phyloP scores from a whole-genome alignment of 805 yeast species.

The Metschnikowia gelsemii region DNA sequence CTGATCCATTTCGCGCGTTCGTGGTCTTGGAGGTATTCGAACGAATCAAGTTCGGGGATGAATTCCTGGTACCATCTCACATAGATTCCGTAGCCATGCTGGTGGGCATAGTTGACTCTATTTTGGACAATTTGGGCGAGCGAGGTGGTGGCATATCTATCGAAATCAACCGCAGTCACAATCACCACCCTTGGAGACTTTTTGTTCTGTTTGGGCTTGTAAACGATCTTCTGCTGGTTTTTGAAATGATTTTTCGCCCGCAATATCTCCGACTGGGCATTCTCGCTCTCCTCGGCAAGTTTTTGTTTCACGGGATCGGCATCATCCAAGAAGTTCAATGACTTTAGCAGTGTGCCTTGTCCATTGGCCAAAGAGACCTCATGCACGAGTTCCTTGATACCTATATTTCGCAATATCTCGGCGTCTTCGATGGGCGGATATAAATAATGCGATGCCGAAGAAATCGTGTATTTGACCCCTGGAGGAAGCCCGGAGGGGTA shows the following conservation, averaged over 20 bases:
- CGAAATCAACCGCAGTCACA: slow-evolving; percentile 79
- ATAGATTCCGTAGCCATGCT: slow-evolving; percentile 78
- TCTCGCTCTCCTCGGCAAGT: slow-evolving; percentile 48
- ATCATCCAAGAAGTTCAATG: slow-evolving; percentile 46
- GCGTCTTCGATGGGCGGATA: slow-evolving; percentile 79
- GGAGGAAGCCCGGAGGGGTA: slow-evolving; percentile 37
- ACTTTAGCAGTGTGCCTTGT: slow-evolving; percentile 24
- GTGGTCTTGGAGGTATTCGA: slow-evolving; percentile 40
- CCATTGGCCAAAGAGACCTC: slow-evolving; percentile 46
- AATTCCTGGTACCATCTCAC: slow-evolving; percentile 86
- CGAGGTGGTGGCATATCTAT: slow-evolving; percentile 56
- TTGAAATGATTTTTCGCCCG: slow-evolving; percentile 57
- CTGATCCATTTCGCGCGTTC: slow-evolving; percentile 62
- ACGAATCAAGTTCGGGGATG: slow-evolving; percentile 51
- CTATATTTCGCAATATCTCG: slow-evolving; percentile 55
- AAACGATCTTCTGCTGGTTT: slow-evolving; percentile 63
- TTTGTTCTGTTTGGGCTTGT: slow-evolving; percentile 32
- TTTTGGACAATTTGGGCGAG: slow-evolving; percentile 75
- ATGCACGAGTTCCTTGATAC: slow-evolving; percentile 41
- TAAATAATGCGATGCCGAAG: slow-evolving; percentile 52
- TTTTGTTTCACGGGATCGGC: slow-evolving; percentile 33
- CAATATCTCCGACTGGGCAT: slow-evolving; percentile 41
- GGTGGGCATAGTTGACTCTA: slow-evolving; percentile 83
- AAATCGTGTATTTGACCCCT: slow-evolving; percentile 35
- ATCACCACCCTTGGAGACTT: slow-evolving; percentile 65